Conservation (phyloP, 2,329 filamentous ascomycete genomes). For the Fusarium palustre region DNA sequence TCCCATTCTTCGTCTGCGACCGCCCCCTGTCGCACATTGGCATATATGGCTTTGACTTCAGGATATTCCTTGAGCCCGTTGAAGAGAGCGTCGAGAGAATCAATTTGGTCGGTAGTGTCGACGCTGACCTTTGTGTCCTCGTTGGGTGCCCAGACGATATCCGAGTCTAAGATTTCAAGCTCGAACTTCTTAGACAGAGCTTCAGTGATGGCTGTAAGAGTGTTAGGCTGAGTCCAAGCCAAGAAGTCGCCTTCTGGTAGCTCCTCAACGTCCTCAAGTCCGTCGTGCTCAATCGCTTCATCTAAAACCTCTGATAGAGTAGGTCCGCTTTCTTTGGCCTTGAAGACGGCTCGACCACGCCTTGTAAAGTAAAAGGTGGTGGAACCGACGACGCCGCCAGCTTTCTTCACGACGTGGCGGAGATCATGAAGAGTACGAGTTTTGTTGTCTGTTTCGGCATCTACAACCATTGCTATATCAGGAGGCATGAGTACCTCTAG, state of each 20-base stretch:
- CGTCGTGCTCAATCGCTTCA: constrained; percentile 82
- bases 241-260: constrained; percentile 77
- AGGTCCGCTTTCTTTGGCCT: constrained; percentile 59
- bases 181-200: constrained; percentile 71
- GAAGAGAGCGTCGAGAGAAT: constrained; percentile 70
- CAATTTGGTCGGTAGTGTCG: constrained; percentile 66
- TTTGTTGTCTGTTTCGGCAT: constrained; percentile 87
- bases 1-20: constrained; percentile 67
- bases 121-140: constrained; percentile 79
- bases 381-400: constrained; percentile 76
- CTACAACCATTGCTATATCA: constrained; percentile 82
- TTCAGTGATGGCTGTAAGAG: constrained; percentile 51
- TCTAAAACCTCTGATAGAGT: constrained; percentile 81
- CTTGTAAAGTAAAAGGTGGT: constrained; percentile 88
- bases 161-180: constrained; percentile 76
- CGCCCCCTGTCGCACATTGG: constrained; percentile 70
- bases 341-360: constrained; percentile 79
- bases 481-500: constrained; percentile 85
- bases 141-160: constrained; percentile 88
- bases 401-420: constrained; percentile 75
- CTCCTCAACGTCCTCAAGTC: constrained; percentile 77
- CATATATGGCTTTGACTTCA: constrained; percentile 82
- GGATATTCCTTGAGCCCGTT: constrained; percentile 72
- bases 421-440: constrained; percentile 79
- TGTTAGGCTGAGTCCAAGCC: constrained; percentile 60